Conservation (phyloP, 768 basidiomycete genomes). For the Hortiboletus flavorubellus region DNA sequence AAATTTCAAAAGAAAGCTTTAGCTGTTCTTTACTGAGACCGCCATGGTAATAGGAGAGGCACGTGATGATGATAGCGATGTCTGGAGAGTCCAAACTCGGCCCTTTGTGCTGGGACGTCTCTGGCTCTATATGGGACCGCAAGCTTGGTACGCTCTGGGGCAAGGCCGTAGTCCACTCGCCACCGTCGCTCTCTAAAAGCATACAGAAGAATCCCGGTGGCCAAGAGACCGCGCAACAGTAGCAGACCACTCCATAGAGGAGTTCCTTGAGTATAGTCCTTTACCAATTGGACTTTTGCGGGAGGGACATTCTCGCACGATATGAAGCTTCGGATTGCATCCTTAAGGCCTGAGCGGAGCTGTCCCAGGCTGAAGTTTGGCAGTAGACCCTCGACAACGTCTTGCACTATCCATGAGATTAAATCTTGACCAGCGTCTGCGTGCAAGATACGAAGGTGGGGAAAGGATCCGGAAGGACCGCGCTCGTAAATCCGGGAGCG, state of each 20-base stretch:
- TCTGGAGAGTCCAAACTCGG: constrained; percentile 39
- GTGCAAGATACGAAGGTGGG: constrained; percentile 23
- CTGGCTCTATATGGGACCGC: constrained; percentile 39
- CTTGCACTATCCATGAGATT: constrained; percentile 9
- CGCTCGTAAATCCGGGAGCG: constrained; percentile 4
- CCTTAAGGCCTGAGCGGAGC: not conserved
- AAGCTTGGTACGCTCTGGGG: constrained; percentile 30
- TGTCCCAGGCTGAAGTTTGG: constrained; percentile 16
- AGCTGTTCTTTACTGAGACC: constrained; percentile 34
- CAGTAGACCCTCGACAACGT: constrained; percentile 15
- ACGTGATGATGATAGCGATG: constrained; percentile 32
- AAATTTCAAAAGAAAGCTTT: constrained; percentile 24
- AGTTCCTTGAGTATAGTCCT: not conserved
- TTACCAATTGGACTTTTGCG: not conserved
- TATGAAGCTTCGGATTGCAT: constrained; percentile 24
- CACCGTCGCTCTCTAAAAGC: constrained; percentile 35
- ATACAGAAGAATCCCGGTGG: constrained; percentile 30
- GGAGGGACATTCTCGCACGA: constrained; percentile 4
- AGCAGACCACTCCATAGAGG: constrained; percentile 25
- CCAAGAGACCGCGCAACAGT: constrained; percentile 35
- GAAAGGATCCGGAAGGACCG: constrained; percentile 18
- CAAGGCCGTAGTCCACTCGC: constrained; percentile 39
- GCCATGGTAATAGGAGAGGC: constrained; percentile 35
- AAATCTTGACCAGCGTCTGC: constrained; percentile 9
- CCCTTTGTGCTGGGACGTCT: constrained; percentile 34